Evolutionary conservation across 306 rosid genomes (phyloP), one percentile per base, ranked within the genome.

Genomic region (Prosopis cineraria): DNA sequence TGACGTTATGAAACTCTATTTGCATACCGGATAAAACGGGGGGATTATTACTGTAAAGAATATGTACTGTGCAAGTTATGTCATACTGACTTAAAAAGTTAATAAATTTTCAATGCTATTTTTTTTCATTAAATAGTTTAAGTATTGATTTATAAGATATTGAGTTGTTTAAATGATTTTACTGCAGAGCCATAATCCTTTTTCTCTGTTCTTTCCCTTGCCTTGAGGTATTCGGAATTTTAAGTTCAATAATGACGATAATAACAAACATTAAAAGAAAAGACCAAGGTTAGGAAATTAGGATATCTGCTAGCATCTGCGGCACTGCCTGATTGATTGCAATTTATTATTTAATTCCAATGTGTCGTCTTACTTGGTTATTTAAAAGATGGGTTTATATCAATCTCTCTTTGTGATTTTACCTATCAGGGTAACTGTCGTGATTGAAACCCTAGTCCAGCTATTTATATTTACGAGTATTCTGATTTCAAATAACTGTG

Each of bases 401-500:
- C 22, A 13, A 24, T 16, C 14, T 25, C 37, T 13, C 6, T 41
- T 41, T 5, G 31, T 24, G n/a, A 7, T 25, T 41, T 68, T 24
- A 13, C 25, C 73, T 68, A 43, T 37, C 31, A 1, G 40, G 68
- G 40, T 31, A 59, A n/a, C 25, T 50, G 25, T 50, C 25, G 40
- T 22, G 27, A 67, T 67, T 5, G 52, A 67, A 6, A 67, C 72
- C 52, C 52, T 67, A 24, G 10, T 39, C 47, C 45, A 63, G 6
- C 62, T n/a, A 7, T n/a, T 50, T n/a, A 24, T 19, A 11, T 43
- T 39, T 41, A 43, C 66, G n/a, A 41, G 24, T 83, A 22, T 79
- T 30, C 33, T 78, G 70, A 43, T 74, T 74, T 52, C 16, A 44
- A 66, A 36, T 55, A 70, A 70, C 20, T n/a, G 52, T 53, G 45